Conservation (phyloP, 73 alveolate genomes). For the Paramecium pentaurelia region DNA sequence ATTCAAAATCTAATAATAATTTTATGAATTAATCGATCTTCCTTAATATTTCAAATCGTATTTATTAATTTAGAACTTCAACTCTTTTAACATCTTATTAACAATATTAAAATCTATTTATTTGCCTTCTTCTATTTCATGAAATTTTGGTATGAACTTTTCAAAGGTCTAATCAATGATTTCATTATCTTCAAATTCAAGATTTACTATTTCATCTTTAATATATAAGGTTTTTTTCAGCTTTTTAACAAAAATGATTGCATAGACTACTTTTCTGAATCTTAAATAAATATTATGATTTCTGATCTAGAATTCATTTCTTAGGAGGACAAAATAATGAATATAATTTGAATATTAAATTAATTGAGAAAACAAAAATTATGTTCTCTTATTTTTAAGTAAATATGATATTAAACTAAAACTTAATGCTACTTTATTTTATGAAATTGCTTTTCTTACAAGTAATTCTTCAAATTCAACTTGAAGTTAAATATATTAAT, state of each 20-base stretch:
- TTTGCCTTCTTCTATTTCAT: neutral
- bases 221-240: neutral
- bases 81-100: neutral
- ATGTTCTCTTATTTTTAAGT: neutral
- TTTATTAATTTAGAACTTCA: neutral
- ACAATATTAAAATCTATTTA: neutral
- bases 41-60: neutral
- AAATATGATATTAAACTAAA: neutral
- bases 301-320: neutral
- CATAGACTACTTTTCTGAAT: constrained; percentile 30
- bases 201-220: neutral
- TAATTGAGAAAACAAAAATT: neutral
- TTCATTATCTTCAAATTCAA: neutral
- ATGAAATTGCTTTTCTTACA: neutral
- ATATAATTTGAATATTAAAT: neutral
- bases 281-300: neutral
- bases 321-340: neutral
- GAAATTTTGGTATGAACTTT: neutral
- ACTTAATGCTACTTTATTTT: constrained; percentile 38
- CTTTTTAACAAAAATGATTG: neutral
- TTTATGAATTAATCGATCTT: neutral
- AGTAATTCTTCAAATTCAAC: neutral
- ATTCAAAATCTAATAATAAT: neutral
- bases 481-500: neutral
- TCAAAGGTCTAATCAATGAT: neutral